Conservation (phyloP, 306 rosid species). For the Inga oerstediana region DNA sequence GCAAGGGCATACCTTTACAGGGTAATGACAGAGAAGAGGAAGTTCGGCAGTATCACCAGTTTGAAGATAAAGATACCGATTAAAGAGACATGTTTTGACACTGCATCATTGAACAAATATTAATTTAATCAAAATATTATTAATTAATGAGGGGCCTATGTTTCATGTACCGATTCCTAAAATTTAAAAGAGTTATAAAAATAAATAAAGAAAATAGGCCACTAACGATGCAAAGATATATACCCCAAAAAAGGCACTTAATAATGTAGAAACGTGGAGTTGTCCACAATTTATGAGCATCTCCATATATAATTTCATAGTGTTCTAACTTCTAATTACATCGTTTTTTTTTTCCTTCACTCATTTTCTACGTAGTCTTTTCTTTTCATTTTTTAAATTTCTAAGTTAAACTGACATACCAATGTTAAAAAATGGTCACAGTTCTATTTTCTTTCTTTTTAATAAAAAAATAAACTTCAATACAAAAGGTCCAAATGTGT, state of each 20-base stretch:
- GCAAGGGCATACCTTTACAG: constrained; percentile 69
- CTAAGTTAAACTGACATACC: too few relatives aligned
- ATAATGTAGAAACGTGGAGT: neutral
- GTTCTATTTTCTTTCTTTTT: neutral
- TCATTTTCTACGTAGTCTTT: neutral
- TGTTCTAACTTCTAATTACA: too few relatives aligned
- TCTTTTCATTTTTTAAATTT: neutral
- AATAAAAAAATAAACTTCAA: too few relatives aligned
- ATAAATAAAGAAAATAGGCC: neutral
- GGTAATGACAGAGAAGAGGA: constrained; percentile 94
- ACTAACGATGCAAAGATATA: neutral
- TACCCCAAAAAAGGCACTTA: neutral
- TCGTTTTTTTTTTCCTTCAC: too few relatives aligned
- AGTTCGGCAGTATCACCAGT: constrained; percentile 79
- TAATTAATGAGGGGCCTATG: neutral
- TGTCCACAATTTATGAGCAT: neutral
- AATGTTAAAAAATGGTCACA: neutral
- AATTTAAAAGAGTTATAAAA: neutral
- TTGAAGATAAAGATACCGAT: constrained; percentile 43
- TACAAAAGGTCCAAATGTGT: neutral
- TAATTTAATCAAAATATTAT: neutral
- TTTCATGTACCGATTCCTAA: neutral
- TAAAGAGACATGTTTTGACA: constrained; percentile 41
- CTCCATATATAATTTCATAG: neutral
- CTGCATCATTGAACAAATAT: constrained; percentile 43